These are phyloP conservation scores for Aspergillus homomorphus DNA, from an alignment of 495 filamentous ascomycete species.

Conservation along the genomic window DNA sequence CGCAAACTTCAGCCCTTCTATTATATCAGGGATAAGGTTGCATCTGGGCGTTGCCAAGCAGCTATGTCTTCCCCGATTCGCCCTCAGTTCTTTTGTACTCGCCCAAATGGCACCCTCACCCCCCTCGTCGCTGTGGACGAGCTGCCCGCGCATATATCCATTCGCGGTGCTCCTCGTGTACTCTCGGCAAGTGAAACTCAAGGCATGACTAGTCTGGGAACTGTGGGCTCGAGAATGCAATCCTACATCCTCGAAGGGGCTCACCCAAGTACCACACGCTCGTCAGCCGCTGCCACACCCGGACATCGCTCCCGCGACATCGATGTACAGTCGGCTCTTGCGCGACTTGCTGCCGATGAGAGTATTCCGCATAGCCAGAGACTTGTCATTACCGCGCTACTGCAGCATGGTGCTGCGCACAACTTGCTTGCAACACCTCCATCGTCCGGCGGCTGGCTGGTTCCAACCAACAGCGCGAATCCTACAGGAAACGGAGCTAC, in stretches of 20 bases:
- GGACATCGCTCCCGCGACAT: slow-evolving; percentile 18
- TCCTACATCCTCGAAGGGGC: slow-evolving; percentile 36
- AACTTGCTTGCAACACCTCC: slow-evolving; percentile 13
- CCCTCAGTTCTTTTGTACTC: slow-evolving; percentile 53
- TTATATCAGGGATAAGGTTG: neutral
- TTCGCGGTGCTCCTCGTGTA: slow-evolving; percentile 35
- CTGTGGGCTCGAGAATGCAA: slow-evolving; percentile 25
- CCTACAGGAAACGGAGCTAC: slow-evolving; percentile 3
- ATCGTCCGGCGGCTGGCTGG: slow-evolving; percentile 18
- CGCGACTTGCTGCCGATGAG: slow-evolving; percentile 25
- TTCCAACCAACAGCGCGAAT: slow-evolving; percentile 11
- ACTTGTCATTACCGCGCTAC: slow-evolving; percentile 18
- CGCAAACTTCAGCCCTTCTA: neutral
- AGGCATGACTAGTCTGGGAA: slow-evolving; percentile 48
- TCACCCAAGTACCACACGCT: slow-evolving; percentile 16
- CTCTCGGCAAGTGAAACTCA: slow-evolving; percentile 36
- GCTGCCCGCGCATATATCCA: slow-evolving; percentile 42
- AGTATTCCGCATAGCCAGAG: slow-evolving; percentile 24
- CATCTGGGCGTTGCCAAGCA: neutral
- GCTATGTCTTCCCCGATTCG: slow-evolving; percentile 28
- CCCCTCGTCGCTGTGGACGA: slow-evolving; percentile 66
- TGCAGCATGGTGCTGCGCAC: slow-evolving; percentile 21
- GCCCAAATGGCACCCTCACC: slow-evolving; percentile 56
- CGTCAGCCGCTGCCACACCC: slow-evolving; percentile 2
- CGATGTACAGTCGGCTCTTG: slow-evolving; percentile 24